Base-by-base conservation (phyloP, 1,284 basidiomycete species). In the Mycena citricolor region DNA sequence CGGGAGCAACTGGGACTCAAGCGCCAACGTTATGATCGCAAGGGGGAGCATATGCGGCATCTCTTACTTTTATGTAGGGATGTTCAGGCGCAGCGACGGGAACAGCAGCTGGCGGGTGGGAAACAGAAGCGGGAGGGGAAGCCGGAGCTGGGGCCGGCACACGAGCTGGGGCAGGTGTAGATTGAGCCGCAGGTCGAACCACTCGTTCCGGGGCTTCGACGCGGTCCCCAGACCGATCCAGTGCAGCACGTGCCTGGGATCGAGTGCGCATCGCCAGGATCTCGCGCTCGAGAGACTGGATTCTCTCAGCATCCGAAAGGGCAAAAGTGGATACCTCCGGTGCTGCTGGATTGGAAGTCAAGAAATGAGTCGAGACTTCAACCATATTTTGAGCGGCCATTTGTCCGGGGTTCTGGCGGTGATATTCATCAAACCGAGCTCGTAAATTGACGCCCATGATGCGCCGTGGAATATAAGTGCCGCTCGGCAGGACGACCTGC, bases 211-310 rank as follows among this genome's bases (percentile, higher is more conserved):
- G 41, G 17, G 21, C n/a, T 19, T 43, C 41, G 20, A 36, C 25
- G 4, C 33, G 41, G 16, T 43, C 41, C 37, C 41, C 41, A 14
- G 41, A 22, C 4, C 33, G n/a, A n/a, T 11, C 41, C 7, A 26
- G 17, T 13, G 41, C 41, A 13, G 41, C 41, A 25, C 41, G 41
- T 4, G 32, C 41, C 24, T 43, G 41, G 16, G 41, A 32, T n/a
- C 41, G 41, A 24, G 43, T 44, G 8, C 30, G 34, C 14, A 39
- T 11, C 5, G 36, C 30, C 8, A 25, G 29, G 6, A 44, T 11
- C 22, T 44, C 42, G 5, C 41, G 32, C 19, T 43, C 24, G 6
- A 36, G 32, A 36, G 33, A 35, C 19, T 43, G 8, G 25, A 43
- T 43, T 3, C 41, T 32, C 8, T 44, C 28, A 6, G 36, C n/a